Base-by-base conservation (phyloP, 192 early-diverging fungal genomes). In the Gaertneriomyces sp. region DNA sequence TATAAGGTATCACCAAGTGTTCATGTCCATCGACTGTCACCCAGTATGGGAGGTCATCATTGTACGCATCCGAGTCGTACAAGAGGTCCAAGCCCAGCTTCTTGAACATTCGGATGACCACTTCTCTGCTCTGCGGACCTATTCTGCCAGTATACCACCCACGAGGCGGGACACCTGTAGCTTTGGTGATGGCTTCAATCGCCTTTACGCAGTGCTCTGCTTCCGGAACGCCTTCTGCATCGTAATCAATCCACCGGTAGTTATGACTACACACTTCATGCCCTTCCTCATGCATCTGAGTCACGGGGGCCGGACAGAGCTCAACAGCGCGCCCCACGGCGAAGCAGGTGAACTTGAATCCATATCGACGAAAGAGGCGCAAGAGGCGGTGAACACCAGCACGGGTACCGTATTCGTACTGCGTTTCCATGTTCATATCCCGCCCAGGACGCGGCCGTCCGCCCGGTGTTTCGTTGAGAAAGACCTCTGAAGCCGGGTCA, bases 101-200 rank as follows among this genome's bases (percentile, higher is more conserved):
- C 45, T 62, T 47, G 70, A 69, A 80, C 61, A 78, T 76, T 63
- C 77, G 69, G 38, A 74, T 25, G 11, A 81, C 79, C 16, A 71
- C 51, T 20, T 46, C 45, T 9, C 68, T 17, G 19, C 68, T 68
- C 38, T 60, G 17, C 19, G 74, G 65, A 2, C 64, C 69, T 42
- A 83, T 81, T n/a, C 81, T 46, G 10, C 78, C 81, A 20, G 76
- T 79, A 57, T 83, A 83, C 81, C 81, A 83, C 12, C 81, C 81
- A 5, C 53, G 46, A 9, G 81, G 81, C 12, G 74, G 44, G 39
- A 69, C 53, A 4, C 81, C 81, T 7, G 63, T 66, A 16, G 76
- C 74, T 11, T 51, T 40, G 45, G 50, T 19, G 56, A 83, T 79
- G 3, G 75, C 79, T 11, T 61, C 55, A 16, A 83, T 61, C 11